Evolutionary conservation across 2,329 filamentous ascomycete genomes (phyloP), one percentile per base, ranked within the genome.

Genomic region (Hypoxylon sp.): DNA sequence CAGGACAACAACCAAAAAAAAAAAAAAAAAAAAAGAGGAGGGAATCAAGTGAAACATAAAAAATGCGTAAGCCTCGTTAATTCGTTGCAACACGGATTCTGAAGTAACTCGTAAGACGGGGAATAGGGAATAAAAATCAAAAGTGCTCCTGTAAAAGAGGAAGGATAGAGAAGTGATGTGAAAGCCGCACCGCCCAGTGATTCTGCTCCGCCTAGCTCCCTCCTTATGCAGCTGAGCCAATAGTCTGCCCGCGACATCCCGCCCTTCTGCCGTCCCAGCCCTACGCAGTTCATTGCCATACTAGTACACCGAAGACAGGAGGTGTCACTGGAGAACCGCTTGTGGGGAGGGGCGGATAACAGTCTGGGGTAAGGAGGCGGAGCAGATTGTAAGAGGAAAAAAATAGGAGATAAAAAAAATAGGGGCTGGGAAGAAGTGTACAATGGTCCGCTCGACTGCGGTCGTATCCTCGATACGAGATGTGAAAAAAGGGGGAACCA

Each of bases 41-140:
- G 7, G 20, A 52, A 47, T 23, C 48, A 49, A 46, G 20, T 20
- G 45, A 40, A 26, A 46, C 10, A 26, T 17, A 46, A 54, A 46
- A 15, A 35, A 35, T 35, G 20, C 60, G 60, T 62, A 59, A n/a
- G 60, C 60, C 52, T 56, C 56, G 40, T 62, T 29, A 4, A n/a
- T 45, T 57, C 56, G 37, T 60, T 18, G 29, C n/a, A 21, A 37
- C 43, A 40, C 38, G 17, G 27, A n/a, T 21, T 23, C 27, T 17
- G n/a, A 46, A 7, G 24, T 31, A 48, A 29, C 17, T 26, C n/a
- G 18, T 48, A 33, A 31, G 4, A 41, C n/a, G n/a, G n/a, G n/a
- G 27, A 50, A 18, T 35, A 35, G 31, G 13, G n/a, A n/a, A 15
- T 2, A 24, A 41, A 47, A 37, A 11, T 17, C 29, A 48, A 18